Percentiles rank a stretch among this genome's conserved stretches.
Evolutionary conservation across 495 filamentous ascomycete genomes (phyloP).

Genomic region (Talaromyces adpressus): DNA sequence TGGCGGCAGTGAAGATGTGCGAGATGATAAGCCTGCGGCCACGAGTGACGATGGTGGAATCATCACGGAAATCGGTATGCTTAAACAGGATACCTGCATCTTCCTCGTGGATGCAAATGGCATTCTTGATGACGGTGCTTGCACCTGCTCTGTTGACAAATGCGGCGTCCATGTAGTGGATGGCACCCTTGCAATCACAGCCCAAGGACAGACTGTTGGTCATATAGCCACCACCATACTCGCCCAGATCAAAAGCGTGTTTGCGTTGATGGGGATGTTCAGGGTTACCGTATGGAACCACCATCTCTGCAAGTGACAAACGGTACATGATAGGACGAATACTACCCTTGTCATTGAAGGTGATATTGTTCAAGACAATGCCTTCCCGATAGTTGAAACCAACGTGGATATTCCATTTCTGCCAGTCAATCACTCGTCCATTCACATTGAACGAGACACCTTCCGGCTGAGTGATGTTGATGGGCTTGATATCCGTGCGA

Average conservation of each 20-base stretch:
- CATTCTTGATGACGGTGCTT: constrained; percentile 79
- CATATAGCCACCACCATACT: constrained; percentile 95
- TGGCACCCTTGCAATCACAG: constrained; percentile 92
- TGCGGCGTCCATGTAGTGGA: constrained; percentile 82
- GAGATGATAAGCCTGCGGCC: constrained; percentile 83
- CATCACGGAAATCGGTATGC: constrained; percentile 92
- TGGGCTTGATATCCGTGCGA: constrained; percentile 78
- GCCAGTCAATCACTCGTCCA: constrained; percentile 77
- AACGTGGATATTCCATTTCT: constrained; percentile 91
- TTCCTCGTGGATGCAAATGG: constrained; percentile 96
- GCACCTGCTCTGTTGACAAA: constrained; percentile 79
- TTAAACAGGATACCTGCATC: constrained; percentile 93
- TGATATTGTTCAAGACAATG: constrained; percentile 85
- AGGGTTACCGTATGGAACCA: constrained; percentile 91
- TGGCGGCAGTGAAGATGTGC: constrained; percentile 92
- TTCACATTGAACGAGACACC: constrained; percentile 86
- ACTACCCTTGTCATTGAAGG: constrained; percentile 79
- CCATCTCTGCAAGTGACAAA: constrained; percentile 93
- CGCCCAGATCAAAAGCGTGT: constrained; percentile 89
- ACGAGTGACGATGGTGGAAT: constrained; percentile 78
- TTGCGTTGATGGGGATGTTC: constrained; percentile 90
- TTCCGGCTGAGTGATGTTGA: constrained; percentile 91
- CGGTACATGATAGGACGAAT: constrained; percentile 81
- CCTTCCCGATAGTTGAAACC: constrained; percentile 97
- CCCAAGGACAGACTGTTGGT: constrained; percentile 84